Percentiles rank a stretch among this genome's conserved stretches.
Evolutionary conservation across 352 stramenopile genomes (phyloP).

Genomic region (Phytophthora ohioensis): DNA sequence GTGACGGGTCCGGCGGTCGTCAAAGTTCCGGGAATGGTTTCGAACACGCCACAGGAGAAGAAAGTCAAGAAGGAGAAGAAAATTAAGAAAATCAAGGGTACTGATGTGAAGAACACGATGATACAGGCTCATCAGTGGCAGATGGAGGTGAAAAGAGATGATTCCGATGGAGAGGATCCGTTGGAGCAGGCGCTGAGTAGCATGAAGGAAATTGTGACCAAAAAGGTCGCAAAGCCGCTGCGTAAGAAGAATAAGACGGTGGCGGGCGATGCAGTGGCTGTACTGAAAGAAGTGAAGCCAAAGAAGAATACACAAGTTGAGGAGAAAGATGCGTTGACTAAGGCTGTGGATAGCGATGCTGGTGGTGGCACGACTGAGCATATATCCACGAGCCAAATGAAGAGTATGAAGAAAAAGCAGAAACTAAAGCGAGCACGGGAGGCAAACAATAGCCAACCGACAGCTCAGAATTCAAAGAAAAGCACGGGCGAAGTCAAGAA

Average conservation of each 20-base stretch:
- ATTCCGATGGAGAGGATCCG: conserved; percentile 32
- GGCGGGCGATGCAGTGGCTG: background rate
- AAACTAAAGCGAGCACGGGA: background rate
- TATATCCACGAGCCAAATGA: conserved; percentile 11
- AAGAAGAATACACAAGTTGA: background rate
- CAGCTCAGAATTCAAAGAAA: background rate
- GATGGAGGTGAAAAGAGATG: conserved; percentile 11
- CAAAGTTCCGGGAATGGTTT: conserved; percentile 14
- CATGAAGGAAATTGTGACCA: conserved; percentile 42
- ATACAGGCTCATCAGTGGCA: conserved; percentile 14
- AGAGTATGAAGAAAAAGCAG: conserved; percentile 4
- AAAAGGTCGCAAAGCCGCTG: conserved; percentile 7
- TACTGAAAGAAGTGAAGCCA: conserved; percentile 11
- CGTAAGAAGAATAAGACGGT: conserved; percentile 33
- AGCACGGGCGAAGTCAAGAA: background rate
- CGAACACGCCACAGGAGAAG: conserved; percentile 8
- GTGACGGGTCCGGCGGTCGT: conserved; percentile 19
- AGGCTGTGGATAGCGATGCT: background rate
- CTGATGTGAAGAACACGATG: conserved; percentile 18
- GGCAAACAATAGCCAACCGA: background rate
- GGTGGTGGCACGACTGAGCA: background rate
- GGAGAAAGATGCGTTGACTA: background rate
- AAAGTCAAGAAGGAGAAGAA: conserved; percentile 8
- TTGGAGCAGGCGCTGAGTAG: conserved; percentile 47
- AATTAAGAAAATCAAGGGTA: conserved; percentile 9